These are phyloP conservation scores for Russula earlei DNA, from an alignment of 768 basidiomycete species.

Conservation along the genomic window DNA sequence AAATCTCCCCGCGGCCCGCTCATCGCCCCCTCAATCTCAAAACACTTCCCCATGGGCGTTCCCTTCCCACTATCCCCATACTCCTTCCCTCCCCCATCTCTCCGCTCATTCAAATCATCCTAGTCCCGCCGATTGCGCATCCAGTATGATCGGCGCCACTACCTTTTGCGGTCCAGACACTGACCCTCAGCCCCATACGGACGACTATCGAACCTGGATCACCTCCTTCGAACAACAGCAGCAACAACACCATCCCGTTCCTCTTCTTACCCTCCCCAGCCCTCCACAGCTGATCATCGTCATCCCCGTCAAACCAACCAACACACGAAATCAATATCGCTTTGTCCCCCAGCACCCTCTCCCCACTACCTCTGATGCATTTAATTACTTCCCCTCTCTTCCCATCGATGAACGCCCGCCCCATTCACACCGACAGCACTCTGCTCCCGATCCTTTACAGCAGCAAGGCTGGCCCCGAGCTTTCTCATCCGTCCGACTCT, in stretches of 20 bases:
- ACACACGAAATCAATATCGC: slow-evolving; percentile 10
- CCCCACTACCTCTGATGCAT: not conserved
- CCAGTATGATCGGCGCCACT: slow-evolving; percentile 20
- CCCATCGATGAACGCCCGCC: not conserved
- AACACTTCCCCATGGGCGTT: not conserved
- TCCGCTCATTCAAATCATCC: slow-evolving; percentile 2
- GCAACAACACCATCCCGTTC: not conserved
- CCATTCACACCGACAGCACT: not conserved
- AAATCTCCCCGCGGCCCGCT: not conserved
- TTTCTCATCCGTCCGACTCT: not conserved
- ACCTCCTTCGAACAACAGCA: not conserved
- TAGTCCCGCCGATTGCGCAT: not conserved
- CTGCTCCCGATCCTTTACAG: not conserved
- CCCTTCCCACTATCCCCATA: slow-evolving; percentile 1
- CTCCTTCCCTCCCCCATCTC: not conserved
- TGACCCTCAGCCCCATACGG: not conserved
- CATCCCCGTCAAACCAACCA: not conserved
- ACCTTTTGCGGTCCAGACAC: slow-evolving; percentile 20
- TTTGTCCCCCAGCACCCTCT: slow-evolving; percentile 8
- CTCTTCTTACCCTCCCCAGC: not conserved
- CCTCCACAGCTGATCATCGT: not conserved
- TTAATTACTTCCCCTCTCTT: not conserved
- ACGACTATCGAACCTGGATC: slow-evolving; percentile 13
- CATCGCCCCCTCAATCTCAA: not conserved
- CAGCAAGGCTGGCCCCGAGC: not conserved